Evolutionary conservation across 805 yeast genomes (phyloP).

Genomic region (Hagleromyces aurorensis): DNA sequence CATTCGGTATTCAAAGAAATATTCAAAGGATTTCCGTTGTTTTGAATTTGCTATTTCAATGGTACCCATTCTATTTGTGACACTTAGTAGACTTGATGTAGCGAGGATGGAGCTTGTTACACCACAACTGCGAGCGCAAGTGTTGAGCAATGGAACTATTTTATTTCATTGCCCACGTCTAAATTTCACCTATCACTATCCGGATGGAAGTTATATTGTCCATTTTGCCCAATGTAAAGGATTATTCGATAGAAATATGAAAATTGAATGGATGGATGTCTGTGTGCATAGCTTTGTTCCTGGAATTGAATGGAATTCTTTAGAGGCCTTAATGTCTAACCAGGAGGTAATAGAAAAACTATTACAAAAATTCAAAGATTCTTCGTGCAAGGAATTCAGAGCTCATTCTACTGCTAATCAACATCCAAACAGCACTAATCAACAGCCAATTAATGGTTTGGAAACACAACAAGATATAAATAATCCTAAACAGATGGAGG

Average conservation of each 20-base stretch:
- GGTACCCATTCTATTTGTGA: constrained; percentile 48
- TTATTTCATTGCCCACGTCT: constrained; percentile 46
- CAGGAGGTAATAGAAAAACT: constrained; percentile 13
- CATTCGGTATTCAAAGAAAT: constrained; percentile 39
- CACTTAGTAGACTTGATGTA: constrained; percentile 45
- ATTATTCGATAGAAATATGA: constrained; percentile 51
- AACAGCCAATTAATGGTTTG: constrained; percentile 3
- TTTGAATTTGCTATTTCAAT: constrained; percentile 59
- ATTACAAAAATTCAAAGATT: constrained; percentile 1
- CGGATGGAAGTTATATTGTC: constrained; percentile 64
- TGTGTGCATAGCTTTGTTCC: constrained; percentile 41
- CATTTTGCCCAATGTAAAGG: constrained; percentile 56
- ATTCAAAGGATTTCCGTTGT: constrained; percentile 41
- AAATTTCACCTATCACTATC: constrained; percentile 43
- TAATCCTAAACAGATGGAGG: constrained; percentile 9
- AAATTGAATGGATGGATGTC: constrained; percentile 67
- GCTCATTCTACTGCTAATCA: constrained; percentile 3
- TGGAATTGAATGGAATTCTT: constrained; percentile 38
- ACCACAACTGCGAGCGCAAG: constrained; percentile 42
- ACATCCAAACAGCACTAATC: neutral
- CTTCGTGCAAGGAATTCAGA: neutral
- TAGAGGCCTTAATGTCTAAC: constrained; percentile 32
- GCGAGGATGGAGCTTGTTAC: constrained; percentile 44
- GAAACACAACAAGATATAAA: no score
- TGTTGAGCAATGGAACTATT: constrained; percentile 45